Percentiles rank a stretch among this genome's conserved stretches.
Conservation (phyloP, 2,329 filamentous ascomycete species). For the Botrytis elliptica region DNA sequence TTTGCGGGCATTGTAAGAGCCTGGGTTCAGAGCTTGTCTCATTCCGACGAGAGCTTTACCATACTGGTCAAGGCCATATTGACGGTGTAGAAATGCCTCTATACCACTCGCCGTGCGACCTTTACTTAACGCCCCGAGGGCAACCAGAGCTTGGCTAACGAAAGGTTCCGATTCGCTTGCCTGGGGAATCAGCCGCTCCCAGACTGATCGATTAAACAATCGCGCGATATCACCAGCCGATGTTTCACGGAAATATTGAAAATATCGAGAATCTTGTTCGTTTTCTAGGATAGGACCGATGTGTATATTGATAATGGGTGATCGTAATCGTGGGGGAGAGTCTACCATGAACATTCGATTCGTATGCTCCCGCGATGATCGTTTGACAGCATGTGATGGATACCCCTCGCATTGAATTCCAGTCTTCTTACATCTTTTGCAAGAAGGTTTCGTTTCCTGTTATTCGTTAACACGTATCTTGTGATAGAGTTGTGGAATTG, state of each 20-base stretch:
- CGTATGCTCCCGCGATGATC: neutral
- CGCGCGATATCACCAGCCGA: slow-evolving; percentile 25
- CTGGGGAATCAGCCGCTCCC: slow-evolving; percentile 30
- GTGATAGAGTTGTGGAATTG: neutral
- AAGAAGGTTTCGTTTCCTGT: slow-evolving; percentile 29
- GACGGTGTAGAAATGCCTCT: slow-evolving; percentile 12
- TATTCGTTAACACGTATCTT: neutral
- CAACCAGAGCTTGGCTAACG: slow-evolving; percentile 28
- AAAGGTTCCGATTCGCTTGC: slow-evolving; percentile 26
- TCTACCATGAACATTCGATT: neutral
- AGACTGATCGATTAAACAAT: slow-evolving; percentile 24
- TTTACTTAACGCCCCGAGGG: slow-evolving; percentile 28
- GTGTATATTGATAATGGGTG: neutral
- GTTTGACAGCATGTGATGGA: neutral
- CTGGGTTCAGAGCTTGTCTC: slow-evolving; percentile 14
- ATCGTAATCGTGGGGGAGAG: neutral
- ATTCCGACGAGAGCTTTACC: slow-evolving; percentile 19
- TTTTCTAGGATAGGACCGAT: slow-evolving; percentile 20
- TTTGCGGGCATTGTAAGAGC: slow-evolving; percentile 11
- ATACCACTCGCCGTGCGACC: neutral
- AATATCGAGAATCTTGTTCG: slow-evolving; percentile 25
- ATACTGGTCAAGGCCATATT: slow-evolving; percentile 20
- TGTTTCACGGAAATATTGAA: slow-evolving; percentile 27
- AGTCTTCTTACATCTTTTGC: slow-evolving; percentile 25
- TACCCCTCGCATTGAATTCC: slow-evolving; percentile 29